These are phyloP conservation scores for Globisporangium carolinianum DNA, from an alignment of 352 stramenopile species.

Conservation along the genomic window DNA sequence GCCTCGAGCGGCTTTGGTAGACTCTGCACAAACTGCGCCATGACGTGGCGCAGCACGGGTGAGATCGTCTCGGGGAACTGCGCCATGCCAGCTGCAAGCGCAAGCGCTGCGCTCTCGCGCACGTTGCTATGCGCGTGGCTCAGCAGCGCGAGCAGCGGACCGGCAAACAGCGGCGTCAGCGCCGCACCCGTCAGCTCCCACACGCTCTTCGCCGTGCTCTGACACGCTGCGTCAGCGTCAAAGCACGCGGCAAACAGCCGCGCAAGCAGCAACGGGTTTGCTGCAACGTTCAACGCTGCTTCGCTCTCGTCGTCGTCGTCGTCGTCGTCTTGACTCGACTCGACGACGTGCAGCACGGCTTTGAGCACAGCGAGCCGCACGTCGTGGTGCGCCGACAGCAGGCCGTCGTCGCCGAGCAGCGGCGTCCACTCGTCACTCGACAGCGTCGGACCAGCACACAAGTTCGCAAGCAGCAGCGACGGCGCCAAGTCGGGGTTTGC, in stretches of 20 bases:
- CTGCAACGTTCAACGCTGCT: conserved; percentile 17
- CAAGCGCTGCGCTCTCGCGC: conserved; percentile 66
- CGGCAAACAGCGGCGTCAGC: conserved; percentile 57
- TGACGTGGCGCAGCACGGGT: conserved; percentile 58
- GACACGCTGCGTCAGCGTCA: conserved; percentile 54
- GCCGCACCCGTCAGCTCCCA: conserved; percentile 50
- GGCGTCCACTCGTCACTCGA: conserved; percentile 58
- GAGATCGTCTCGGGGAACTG: conserved; percentile 73
- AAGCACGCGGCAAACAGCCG: conserved; percentile 64
- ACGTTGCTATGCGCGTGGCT: conserved; percentile 72
- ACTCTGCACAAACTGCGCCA: conserved; percentile 52
- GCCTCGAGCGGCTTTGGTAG: conserved; percentile 45
- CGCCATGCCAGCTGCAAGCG: conserved; percentile 74
- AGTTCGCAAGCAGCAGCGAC: conserved; percentile 40
- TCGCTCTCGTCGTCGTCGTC: conserved; percentile 27
- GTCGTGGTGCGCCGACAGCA: conserved; percentile 53
- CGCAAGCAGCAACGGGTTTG: conserved; percentile 45
- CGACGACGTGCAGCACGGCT: conserved; percentile 49
- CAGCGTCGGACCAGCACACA: conserved; percentile 52
- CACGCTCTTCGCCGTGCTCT: conserved; percentile 45
- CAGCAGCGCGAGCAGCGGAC: conserved; percentile 59
- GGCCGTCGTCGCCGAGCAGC: conserved; percentile 56
- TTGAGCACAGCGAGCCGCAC: conserved; percentile 53
- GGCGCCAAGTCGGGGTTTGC: conserved; percentile 55
- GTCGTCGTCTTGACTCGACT: conserved; percentile 8